Evolutionary conservation across 2,329 filamentous ascomycete species (phyloP), one percentile per base, ranked within the genome.

Genomic region (Sordariomycetes sp.): DNA sequence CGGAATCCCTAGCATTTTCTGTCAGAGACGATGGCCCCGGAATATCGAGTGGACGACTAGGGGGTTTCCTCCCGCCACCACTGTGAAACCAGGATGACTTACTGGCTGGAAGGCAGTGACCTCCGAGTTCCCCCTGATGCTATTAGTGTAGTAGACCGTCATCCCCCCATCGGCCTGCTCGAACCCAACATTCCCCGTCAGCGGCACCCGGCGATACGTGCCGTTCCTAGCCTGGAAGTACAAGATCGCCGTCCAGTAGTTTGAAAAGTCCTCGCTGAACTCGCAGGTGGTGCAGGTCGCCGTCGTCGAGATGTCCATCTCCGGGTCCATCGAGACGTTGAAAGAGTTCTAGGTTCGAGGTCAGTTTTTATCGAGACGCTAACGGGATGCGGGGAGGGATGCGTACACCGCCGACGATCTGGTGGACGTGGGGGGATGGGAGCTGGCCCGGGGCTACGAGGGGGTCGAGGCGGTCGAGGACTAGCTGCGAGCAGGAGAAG

Each of bases 381-480:
- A 4, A 32, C 8, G 8, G 28, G 28, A 32, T 32, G 28, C 4
- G 4, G 28, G 28, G 8, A 32, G 28, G 8, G 8, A 32, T 32
- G 8, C 28, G 28, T 32, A 32, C 28, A 8, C 71, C 72, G 53
- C 72, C 79, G 61, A 77, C 73, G 60, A 83, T 75, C 43, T 76
- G 79, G 65, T 83, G 81, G 8, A 80, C 72, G 67, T 83, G 80
- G 22, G 68, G 66, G 6, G 78, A 72, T 8, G 78, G 76, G 11
- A 76, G 71, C 2, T 60, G 59, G 3, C 78, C 79, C 16, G 65
- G 65, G 52, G 61, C 57, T 12, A 65, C 65, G 6, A 65, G 59
- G 32, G 65, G 65, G 56, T 67, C 65, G 10, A 66, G 60, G 53
- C 64, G 64, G 59, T 67, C 63, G 58, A 81, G 68, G 56, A 78